Evolutionary conservation across 2,329 filamentous ascomycete genomes (phyloP), one percentile per base, ranked within the genome.

Genomic region (Elsinoe fawcettii): DNA sequence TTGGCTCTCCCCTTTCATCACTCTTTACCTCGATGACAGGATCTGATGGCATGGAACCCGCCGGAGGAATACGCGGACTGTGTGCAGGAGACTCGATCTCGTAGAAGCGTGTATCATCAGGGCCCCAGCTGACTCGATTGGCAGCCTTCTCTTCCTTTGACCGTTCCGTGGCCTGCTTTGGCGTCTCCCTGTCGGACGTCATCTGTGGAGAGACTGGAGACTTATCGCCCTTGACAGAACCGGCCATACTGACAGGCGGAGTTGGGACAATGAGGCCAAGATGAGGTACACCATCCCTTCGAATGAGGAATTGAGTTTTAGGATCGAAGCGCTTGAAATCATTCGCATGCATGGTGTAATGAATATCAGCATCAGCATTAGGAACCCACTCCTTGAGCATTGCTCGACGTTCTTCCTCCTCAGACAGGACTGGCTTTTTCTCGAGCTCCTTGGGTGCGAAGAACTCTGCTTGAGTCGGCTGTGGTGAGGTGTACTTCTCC

Each of bases 201-300:
- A 59, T 49, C 22, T 58, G 60, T 2, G 60, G 56, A 70, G 72
- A 16, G 68, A 63, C 20, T 67, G 69, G 41, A 23, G 70, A 73
- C 6, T 64, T 65, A 34, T 68, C 70, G 30, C 68, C 69, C 16
- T 69, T 67, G 25, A 68, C 69, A 1, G 65, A 66, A 8, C 71
- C 70, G 22, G 71, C 73, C 58, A 69, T 63, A 59, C 78, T 80
- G 18, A 73, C 75, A 8, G 78, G 77, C 18, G 81, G 81, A 5
- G 81, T 84, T 2, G 81, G 78, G 47, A 79, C 75, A 55, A 82
- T 80, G 22, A 83, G 69, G 43, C 78, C 80, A 14, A 84, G 70
- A n/a, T 65, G 68, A 9, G 80, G 80, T 18, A 83, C 75, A 16
- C 58, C 44, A n/a, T 53, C 73, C 73, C 27, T 71, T 63, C 1